Base-by-base conservation (phyloP, 441 rosid species). In the Flueggea neowawraea region DNA sequence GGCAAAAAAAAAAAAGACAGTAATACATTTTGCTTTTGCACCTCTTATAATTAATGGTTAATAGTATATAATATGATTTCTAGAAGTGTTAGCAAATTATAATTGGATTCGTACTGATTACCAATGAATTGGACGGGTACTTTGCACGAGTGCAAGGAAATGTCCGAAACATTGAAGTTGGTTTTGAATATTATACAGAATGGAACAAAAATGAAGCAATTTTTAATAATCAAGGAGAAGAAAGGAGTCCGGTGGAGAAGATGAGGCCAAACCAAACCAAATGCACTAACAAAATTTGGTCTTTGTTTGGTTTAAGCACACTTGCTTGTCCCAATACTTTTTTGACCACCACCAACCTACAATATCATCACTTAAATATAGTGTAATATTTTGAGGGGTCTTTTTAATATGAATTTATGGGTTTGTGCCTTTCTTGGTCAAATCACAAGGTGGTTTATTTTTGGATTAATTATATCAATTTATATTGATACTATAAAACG, bases 141-240 rank as follows among this genome's bases (percentile, higher is more conserved):
- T 36, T 54, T 66, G 62, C 70, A 67, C 55, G 55, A 60, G 70
- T 49, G 60, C 22, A 41, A 16, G 36, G 31, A 58, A 11, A 22
- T 53, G 58, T 66, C 57, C 17, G 31, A 31, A 53, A 16, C 36
- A 47, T 2, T 10, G 14, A 31, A 10, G 17, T 5, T 59, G 52
- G 63, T 41, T 51, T 22, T 16, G 41, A 36, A 36, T 5, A 36
- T 5, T 15, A 15, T 10, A 57, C 10, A 43, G 47, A 1, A 51
- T 22, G 16, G 3, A 44, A 41, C 17, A 10, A 65, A 10, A 41
- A 43, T 10, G 14, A 2, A 10, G 50, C n/a, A 47, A 47, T 47
- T 47, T 47, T 4, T n/a, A 36, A 57, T 58, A 15, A 4, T 47
- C 12, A n/a, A n/a, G 31, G 55, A 47, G 45, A 47, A 3, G 54